These are phyloP conservation scores for Jamesozyma lodderae DNA, from an alignment of 805 yeast species.

Conservation along the genomic window DNA sequence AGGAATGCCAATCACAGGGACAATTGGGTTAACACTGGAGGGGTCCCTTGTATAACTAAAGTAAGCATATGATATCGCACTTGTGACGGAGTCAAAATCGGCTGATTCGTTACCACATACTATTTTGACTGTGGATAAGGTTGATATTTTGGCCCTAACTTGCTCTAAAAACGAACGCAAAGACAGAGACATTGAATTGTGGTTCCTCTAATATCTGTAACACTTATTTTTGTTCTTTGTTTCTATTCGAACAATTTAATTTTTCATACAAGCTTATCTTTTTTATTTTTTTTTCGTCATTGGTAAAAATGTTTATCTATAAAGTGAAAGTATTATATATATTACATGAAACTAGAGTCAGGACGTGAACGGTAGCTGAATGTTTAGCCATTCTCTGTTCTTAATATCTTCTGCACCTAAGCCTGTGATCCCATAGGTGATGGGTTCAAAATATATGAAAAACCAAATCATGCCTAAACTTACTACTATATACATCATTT, in stretches of 20 bases:
- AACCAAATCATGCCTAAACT: constrained; percentile 25
- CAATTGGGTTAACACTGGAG: constrained; percentile 23
- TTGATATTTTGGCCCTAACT: background rate
- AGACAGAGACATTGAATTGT: constrained; percentile 1
- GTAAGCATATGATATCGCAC: constrained; percentile 66
- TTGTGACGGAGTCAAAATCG: constrained; percentile 79
- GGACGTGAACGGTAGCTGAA: constrained; percentile 88
- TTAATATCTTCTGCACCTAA: constrained; percentile 53
- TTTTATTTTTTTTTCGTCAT: no score
- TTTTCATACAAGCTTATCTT: no score
- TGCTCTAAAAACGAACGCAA: constrained; percentile 5
- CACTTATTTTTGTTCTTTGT: no score
- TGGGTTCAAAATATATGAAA: constrained; percentile 67
- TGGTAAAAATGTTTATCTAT: no score
- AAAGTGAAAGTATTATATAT: no score
- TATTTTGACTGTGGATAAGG: constrained; percentile 6
- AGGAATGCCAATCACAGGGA: constrained; percentile 76
- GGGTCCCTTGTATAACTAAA: constrained; percentile 30
- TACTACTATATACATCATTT: no score
- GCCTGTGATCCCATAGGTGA: constrained; percentile 69
- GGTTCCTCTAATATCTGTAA: no score
- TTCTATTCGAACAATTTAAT: no score
- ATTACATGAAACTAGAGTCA: no score
- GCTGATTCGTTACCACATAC: constrained; percentile 73
- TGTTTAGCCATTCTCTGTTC: constrained; percentile 70